phyloP scores from a whole-genome alignment of 1,284 basidiomycete genomes.

The Caloboletus firmus region DNA sequence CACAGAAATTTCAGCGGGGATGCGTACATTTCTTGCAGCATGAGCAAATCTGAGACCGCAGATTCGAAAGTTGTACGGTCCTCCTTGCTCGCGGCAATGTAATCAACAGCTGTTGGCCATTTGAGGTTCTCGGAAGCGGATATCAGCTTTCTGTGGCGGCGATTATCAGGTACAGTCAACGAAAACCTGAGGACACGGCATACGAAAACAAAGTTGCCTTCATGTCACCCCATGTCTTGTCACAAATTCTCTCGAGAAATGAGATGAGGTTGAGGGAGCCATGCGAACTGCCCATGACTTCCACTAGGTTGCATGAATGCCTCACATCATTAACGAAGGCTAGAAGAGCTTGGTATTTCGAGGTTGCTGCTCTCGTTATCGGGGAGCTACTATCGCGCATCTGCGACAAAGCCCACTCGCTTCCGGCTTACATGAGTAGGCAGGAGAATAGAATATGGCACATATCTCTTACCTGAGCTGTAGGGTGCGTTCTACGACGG shows the following conservation, averaged over 20 bases:
- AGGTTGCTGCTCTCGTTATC: slow-evolving; percentile 49
- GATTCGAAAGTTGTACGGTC: slow-evolving; percentile 67
- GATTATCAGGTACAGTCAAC: background rate
- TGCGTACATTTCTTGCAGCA: slow-evolving; percentile 73
- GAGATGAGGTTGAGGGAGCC: slow-evolving; percentile 50
- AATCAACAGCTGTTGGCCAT: slow-evolving; percentile 81
- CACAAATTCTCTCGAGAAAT: slow-evolving; percentile 59
- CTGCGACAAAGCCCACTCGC: slow-evolving; percentile 57
- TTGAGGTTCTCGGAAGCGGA: slow-evolving; percentile 67
- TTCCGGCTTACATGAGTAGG: slow-evolving; percentile 32
- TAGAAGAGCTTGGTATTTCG: slow-evolving; percentile 61
- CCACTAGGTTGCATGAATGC: slow-evolving; percentile 44
- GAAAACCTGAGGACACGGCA: slow-evolving; percentile 27
- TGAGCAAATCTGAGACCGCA: slow-evolving; percentile 73
- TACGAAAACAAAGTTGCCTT: slow-evolving; percentile 65
- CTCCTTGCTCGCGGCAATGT: slow-evolving; percentile 47
- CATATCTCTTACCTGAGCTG: slow-evolving; percentile 63
- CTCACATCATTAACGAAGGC: slow-evolving; percentile 53
- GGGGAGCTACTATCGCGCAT: slow-evolving; percentile 41
- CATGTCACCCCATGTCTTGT: slow-evolving; percentile 75
- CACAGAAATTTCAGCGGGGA: background rate
- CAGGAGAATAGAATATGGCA: slow-evolving; percentile 11
- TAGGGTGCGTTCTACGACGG: slow-evolving; percentile 69
- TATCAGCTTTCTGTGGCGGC: slow-evolving; percentile 56
- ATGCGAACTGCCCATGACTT: slow-evolving; percentile 41